Base-by-base conservation (phyloP, 2,329 filamentous ascomycete genomes). In the Colletotrichum brevisporum region DNA sequence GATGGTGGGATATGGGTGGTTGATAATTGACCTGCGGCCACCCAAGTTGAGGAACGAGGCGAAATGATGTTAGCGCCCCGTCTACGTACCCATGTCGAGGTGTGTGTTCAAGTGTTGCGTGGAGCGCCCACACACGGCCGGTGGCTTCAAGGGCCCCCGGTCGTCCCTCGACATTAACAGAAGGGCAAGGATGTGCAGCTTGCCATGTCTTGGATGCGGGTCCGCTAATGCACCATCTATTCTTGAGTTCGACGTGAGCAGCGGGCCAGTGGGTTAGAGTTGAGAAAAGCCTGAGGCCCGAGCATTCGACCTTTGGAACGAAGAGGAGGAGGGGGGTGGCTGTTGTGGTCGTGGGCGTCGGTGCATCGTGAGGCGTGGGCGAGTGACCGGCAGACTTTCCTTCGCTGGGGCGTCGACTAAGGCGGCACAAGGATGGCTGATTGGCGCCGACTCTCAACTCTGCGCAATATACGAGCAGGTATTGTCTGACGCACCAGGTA, bases 381-480 rank as follows among this genome's bases (percentile, higher is more conserved):
- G 70, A 74, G 73, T 72, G 73, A 75, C 75, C 73, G 62, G 60
- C 66, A 74, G 69, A 71, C 68, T 62, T 65, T 74, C 71, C 71
- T 66, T 63, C 51, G 24, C 68, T 71, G 75, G 67, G 71, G 72
- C 72, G 67, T 70, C 71, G 69, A 70, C 73, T 72, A 73, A 73
- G 72, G 68, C 65, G 71, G 51, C 57, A 69, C 55, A 50, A 66
- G 73, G 73, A 76, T 75, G 74, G n/a, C 24, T 68, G 67, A 75
- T 79, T 79, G 79, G 82, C 83, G 81, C 4, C 21, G 21, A 24
- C 21, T 24, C 21, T 24, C 21, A 24, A 83, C 79, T 82, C 81
- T 79, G 81, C 77, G 82, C 80, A 84, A 85, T 83, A 84, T 84
- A 83, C 83, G 82, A 80, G 82, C 80, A 80, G 82, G 77, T 57